These are phyloP conservation scores for Fraxinus pennsylvanica DNA, from an alignment of 257 asterid species.

Conservation along the genomic window DNA sequence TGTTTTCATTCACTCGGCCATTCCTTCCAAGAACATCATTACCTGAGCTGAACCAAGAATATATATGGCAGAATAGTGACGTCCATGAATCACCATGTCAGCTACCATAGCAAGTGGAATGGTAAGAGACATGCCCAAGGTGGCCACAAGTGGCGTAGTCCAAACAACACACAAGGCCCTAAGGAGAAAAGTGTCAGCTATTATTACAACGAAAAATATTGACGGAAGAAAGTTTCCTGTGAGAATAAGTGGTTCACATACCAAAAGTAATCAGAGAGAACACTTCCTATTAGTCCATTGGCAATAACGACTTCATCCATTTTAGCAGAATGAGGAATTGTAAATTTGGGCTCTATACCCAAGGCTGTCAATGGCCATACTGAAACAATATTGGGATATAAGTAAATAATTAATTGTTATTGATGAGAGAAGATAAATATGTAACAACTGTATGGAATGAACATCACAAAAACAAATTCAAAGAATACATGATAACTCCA, in stretches of 20 bases:
- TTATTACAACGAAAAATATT: neutral
- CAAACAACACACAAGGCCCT: constrained; percentile 99
- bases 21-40: constrained; percentile 3
- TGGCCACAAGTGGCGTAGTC: constrained; percentile 98
- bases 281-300: constrained; percentile 89
- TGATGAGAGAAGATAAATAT: neutral
- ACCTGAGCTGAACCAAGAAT: constrained; percentile 94
- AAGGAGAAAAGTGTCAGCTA: constrained; percentile 16
- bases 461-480: neutral
- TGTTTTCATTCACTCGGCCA: neutral
- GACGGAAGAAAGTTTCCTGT: neutral
- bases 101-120: constrained; percentile 98
- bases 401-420: constrained; percentile 1
- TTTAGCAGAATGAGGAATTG: constrained; percentile 82
- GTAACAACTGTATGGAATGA: neutral
- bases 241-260: constrained; percentile 29
- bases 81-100: constrained; percentile 93
- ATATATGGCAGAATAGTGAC: constrained; percentile 88
- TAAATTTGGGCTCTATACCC: constrained; percentile 92
- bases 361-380: constrained; percentile 98
- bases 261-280: constrained; percentile 97
- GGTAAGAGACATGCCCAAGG: constrained; percentile 96
- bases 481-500: neutral
- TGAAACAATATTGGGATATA: constrained; percentile 35
- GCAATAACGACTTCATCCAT: constrained; percentile 94